Percentiles rank a stretch among this genome's conserved stretches.
Conservation (phyloP, 495 filamentous ascomycete species). For the Penicillium paradoxum region DNA sequence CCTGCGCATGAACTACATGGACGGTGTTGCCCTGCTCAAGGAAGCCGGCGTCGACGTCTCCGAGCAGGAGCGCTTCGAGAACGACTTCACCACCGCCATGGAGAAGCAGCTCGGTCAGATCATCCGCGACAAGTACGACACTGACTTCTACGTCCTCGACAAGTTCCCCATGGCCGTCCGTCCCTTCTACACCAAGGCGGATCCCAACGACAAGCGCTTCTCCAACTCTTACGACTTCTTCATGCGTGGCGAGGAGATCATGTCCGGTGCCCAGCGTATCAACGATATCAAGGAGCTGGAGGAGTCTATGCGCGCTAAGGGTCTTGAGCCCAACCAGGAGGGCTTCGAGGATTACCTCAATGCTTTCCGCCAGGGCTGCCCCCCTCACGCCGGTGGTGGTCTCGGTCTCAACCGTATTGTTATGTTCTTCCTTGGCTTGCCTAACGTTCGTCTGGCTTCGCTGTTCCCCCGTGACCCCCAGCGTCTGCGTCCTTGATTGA, state of each 20-base stretch:
- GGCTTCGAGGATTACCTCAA: constrained; percentile 83
- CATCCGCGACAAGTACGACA: constrained; percentile 75
- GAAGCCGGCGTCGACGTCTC: constrained; percentile 70
- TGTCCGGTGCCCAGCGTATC: constrained; percentile 83
- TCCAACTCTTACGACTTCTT: constrained; percentile 91
- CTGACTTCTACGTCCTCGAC: constrained; percentile 90
- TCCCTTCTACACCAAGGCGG: constrained; percentile 87
- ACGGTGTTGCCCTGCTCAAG: constrained; percentile 76
- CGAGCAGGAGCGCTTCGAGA: constrained; percentile 75
- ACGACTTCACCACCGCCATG: constrained; percentile 63
- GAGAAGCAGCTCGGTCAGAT: constrained; percentile 88
- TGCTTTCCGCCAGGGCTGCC: constrained; percentile 71
- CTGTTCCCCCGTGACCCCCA: constrained; percentile 84
- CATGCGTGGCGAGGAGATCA: constrained; percentile 88
- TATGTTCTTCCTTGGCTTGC: constrained; percentile 79
- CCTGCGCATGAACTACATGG: constrained; percentile 76
- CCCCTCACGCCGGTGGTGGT: constrained; percentile 81
- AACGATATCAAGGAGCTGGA: constrained; percentile 66
- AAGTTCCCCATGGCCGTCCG: constrained; percentile 82
- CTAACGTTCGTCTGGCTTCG: constrained; percentile 72
- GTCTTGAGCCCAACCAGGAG: constrained; percentile 63
- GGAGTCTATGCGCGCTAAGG: constrained; percentile 64
- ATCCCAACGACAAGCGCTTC: constrained; percentile 59
- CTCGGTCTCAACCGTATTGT: constrained; percentile 86
- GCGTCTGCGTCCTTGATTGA: constrained; percentile 61